Conservation (phyloP, 192 early-diverging fungal genomes). For the Backusella mclennaniae region DNA sequence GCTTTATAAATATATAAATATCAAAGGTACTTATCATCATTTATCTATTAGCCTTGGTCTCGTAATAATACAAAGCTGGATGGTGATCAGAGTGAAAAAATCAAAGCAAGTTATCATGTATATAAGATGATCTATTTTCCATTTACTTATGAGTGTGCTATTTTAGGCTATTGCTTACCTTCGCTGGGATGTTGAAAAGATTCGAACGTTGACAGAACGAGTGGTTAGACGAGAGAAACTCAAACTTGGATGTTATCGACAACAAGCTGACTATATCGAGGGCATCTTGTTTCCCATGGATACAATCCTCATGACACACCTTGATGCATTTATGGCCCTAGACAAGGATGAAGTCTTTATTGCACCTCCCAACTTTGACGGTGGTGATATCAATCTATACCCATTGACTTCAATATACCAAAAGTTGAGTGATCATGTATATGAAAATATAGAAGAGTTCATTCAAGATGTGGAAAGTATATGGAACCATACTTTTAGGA, state of each 20-base stretch:
- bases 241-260: slow-evolving; percentile 57
- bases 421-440: slow-evolving; percentile 43
- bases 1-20: background rate
- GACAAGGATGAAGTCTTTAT: background rate
- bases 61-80: slow-evolving; percentile 46
- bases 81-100: too few relatives aligned
- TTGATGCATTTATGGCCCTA: slow-evolving; percentile 62
- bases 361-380: background rate
- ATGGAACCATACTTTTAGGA: slow-evolving; percentile 65
- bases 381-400: background rate
- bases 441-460: slow-evolving; percentile 56
- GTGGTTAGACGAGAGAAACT: slow-evolving; percentile 69
- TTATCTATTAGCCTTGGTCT: slow-evolving; percentile 75
- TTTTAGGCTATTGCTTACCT: slow-evolving; percentile 41
- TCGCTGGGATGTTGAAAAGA: slow-evolving; percentile 85
- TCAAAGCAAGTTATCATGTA: too few relatives aligned
- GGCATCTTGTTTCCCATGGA: slow-evolving; percentile 69
- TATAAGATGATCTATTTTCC: too few relatives aligned
- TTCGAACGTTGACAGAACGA: slow-evolving; percentile 79
- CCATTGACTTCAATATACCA: background rate
- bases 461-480: slow-evolving; percentile 61
- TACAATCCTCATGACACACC: slow-evolving; percentile 55
- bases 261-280: slow-evolving; percentile 66
- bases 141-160: too few relatives aligned
- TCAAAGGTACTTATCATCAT: background rate